phyloP scores from a whole-genome alignment of 345 rosid species.

The Salix caprea region DNA sequence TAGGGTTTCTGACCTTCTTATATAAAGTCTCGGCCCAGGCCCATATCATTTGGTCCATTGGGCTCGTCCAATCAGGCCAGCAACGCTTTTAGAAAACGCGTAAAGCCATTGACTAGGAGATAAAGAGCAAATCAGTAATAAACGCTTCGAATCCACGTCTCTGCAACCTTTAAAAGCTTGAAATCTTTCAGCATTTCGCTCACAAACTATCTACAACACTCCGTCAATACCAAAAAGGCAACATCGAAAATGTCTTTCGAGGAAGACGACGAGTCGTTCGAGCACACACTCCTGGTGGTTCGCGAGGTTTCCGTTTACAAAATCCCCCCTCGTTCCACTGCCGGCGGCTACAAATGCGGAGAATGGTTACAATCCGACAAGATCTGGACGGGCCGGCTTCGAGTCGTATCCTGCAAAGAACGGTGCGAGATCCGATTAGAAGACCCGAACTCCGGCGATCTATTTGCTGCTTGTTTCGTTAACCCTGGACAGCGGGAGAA shows the following conservation, averaged over 20 bases:
- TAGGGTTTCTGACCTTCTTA: background rate
- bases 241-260: slow-evolving; percentile 55
- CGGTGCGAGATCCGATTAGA: slow-evolving; percentile 98
- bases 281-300: slow-evolving; percentile 93
- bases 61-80: background rate
- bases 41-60: background rate
- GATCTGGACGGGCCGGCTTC: slow-evolving; percentile 98
- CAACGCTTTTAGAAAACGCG: background rate
- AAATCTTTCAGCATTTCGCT: background rate
- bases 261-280: slow-evolving; percentile 70
- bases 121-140: slow-evolving; percentile 1
- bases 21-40: background rate
- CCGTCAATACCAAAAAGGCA: background rate
- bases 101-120: background rate
- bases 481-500: slow-evolving; percentile 76
- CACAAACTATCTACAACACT: background rate
- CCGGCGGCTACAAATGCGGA: slow-evolving; percentile 98
- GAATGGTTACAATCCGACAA: slow-evolving; percentile 98
- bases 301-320: slow-evolving; percentile 90
- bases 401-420: slow-evolving; percentile 89
- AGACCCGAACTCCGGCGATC: slow-evolving; percentile 85
- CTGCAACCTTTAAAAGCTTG: slow-evolving; percentile 9
- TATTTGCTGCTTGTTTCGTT: slow-evolving; percentile 93
- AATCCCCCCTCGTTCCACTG: slow-evolving; percentile 89
- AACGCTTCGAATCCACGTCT: slow-evolving; percentile 30